Percentiles rank a stretch among this genome's conserved stretches.
These are phyloP conservation scores for Jamesozyma hellenica DNA, from an alignment of 805 yeast species.

Conservation along the genomic window DNA sequence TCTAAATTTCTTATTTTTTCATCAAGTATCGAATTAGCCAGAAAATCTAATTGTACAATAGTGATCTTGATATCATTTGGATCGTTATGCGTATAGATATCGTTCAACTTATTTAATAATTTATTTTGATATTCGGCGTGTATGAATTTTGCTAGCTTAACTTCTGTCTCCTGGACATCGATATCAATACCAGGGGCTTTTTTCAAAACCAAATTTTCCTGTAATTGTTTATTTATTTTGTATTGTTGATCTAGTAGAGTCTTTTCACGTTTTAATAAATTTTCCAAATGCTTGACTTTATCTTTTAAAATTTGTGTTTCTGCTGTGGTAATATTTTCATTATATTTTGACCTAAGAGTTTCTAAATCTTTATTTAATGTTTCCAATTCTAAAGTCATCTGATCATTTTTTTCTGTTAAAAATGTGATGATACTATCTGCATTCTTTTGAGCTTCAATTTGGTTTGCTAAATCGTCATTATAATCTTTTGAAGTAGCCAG, in stretches of 20 bases:
- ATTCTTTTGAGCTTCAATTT: slow-evolving; percentile 22
- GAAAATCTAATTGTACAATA: background rate
- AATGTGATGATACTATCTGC: slow-evolving; percentile 29
- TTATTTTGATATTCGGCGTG: slow-evolving; percentile 3
- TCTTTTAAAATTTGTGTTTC: background rate
- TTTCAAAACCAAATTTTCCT: background rate
- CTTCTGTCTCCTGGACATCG: background rate
- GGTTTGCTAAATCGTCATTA: slow-evolving; percentile 22
- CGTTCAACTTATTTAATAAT: slow-evolving; percentile 2
- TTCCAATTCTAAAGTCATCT: slow-evolving; percentile 28
- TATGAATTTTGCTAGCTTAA: slow-evolving; percentile 1
- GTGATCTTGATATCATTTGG: background rate
- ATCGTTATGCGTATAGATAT: background rate
- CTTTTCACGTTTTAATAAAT: background rate
- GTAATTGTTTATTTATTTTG: background rate
- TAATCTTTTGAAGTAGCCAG: slow-evolving; percentile 9
- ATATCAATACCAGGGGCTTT: background rate
- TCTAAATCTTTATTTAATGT: slow-evolving; percentile 31
- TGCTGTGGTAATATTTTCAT: background rate
- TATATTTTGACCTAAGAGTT: slow-evolving; percentile 25
- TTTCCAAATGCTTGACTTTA: background rate
- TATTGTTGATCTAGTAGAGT: background rate
- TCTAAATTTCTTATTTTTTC: background rate
- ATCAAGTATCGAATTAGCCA: background rate
- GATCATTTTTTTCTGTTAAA: slow-evolving; percentile 30